Conservation (phyloP, 495 filamentous ascomycete genomes). For the Daldinia loculata region DNA sequence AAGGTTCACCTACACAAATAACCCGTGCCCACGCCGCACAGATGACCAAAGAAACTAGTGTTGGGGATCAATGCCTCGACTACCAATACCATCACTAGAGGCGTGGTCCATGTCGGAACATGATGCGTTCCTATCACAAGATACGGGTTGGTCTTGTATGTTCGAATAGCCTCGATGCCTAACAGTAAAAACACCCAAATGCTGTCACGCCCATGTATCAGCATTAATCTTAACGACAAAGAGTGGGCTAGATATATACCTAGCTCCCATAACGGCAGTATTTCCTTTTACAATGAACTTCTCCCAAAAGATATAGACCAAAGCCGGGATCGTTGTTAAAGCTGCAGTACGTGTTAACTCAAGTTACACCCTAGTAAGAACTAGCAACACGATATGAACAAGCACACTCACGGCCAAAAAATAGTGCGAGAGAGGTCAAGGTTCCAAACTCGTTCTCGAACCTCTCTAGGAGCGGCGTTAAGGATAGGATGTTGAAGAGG, state of each 20-base stretch:
- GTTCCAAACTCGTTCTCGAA: constrained; percentile 96
- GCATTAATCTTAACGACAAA: background rate
- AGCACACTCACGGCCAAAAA: constrained; percentile 81
- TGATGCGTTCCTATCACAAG: constrained; percentile 76
- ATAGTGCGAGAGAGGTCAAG: constrained; percentile 80
- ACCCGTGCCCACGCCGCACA: constrained; percentile 81
- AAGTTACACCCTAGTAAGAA: background rate
- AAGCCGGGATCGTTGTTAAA: constrained; percentile 79
- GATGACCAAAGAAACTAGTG: constrained; percentile 84
- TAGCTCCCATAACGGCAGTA: constrained; percentile 79
- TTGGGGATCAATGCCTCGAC: constrained; percentile 78
- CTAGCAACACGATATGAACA: background rate
- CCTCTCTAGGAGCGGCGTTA: constrained; percentile 85
- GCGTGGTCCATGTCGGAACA: constrained; percentile 92
- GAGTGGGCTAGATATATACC: constrained; percentile 58
- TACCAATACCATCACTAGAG: constrained; percentile 75
- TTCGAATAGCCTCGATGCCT: constrained; percentile 83
- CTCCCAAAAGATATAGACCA: constrained; percentile 76
- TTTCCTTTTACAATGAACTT: constrained; percentile 70
- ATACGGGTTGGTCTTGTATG: constrained; percentile 73
- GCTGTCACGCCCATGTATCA: constrained; percentile 53
- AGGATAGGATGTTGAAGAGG: constrained; percentile 77
- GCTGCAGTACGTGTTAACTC: constrained; percentile 57
- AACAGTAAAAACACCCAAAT: constrained; percentile 92
- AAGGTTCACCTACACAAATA: constrained; percentile 75